Conservation (phyloP, 1,139 yeast species). For the Geotrichum australiense region DNA sequence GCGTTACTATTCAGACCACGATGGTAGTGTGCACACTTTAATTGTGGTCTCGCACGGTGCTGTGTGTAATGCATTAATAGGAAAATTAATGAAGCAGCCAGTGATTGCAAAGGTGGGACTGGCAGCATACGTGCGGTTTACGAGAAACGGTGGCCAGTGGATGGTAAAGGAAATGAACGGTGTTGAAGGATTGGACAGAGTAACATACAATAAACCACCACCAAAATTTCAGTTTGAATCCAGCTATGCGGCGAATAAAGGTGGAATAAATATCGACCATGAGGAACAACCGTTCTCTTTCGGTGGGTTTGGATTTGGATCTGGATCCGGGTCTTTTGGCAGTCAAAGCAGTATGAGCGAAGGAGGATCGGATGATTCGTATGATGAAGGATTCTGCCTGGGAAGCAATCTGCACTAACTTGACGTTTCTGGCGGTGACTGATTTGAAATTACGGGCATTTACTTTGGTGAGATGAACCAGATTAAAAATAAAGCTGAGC, state of each 20-base stretch:
- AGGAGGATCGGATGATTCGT: background rate
- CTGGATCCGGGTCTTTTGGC: background rate
- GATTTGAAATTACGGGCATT: no score
- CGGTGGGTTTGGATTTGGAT: background rate
- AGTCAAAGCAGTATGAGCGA: background rate
- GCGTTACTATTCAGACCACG: constrained; percentile 21
- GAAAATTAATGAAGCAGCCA: constrained; percentile 31
- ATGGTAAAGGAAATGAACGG: constrained; percentile 1
- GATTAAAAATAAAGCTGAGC: no score
- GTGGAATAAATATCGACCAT: background rate
- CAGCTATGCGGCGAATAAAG: background rate
- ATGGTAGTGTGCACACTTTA: constrained; percentile 19
- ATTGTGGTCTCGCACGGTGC: constrained; percentile 39
- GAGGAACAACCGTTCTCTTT: no score
- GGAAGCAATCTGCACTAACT: constrained; percentile 5
- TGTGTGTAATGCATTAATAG: constrained; percentile 36
- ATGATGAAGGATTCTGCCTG: constrained; percentile 3
- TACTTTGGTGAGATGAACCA: no score
- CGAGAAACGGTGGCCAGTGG: background rate
- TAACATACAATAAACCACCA: background rate
- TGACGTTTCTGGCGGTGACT: no score
- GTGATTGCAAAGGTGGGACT: constrained; percentile 31
- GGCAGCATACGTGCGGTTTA: constrained; percentile 19
- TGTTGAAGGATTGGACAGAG: background rate
- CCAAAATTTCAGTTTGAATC: constrained; percentile 5